Conservation (phyloP, 2,329 filamentous ascomycete genomes). For the Cladosporium sp. region DNA sequence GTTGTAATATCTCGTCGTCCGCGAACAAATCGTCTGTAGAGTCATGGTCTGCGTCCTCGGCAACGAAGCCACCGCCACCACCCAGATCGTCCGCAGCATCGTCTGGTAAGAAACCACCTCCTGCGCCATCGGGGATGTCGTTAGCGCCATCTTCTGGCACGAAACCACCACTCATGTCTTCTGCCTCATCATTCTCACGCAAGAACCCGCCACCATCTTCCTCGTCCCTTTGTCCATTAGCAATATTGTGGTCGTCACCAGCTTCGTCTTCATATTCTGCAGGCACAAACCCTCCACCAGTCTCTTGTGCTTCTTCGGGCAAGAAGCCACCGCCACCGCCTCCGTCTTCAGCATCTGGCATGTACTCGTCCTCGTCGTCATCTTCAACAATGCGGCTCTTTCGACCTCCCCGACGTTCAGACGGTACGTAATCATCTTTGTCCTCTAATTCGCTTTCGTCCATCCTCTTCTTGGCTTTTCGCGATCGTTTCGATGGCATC, state of each 20-base stretch:
- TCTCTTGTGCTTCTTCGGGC: conserved; percentile 21
- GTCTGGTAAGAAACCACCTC: neutral
- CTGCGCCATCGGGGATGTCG: neutral
- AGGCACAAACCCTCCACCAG: conserved; percentile 16
- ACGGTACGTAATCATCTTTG: conserved; percentile 4
- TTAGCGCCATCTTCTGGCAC: neutral
- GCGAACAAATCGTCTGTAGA: neutral
- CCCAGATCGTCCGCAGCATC: neutral
- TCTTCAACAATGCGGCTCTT: conserved; percentile 10
- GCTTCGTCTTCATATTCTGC: conserved; percentile 9
- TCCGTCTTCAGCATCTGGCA: conserved; percentile 11
- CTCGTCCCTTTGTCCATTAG: conserved; percentile 18
- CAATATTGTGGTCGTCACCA: conserved; percentile 13
- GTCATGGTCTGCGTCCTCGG: neutral
- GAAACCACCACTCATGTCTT: conserved; percentile 17
- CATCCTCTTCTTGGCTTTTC: conserved; percentile 11
- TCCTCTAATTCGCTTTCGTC: conserved; percentile 18
- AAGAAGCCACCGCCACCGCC: conserved; percentile 30
- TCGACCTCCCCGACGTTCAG: neutral
- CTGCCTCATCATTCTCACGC: conserved; percentile 19
- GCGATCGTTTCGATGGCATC: neutral
- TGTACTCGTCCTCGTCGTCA: conserved; percentile 28
- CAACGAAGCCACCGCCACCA: conserved; percentile 6
- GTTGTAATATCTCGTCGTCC: neutral
- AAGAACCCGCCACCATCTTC: conserved; percentile 29